Percentiles rank a stretch among this genome's conserved stretches.
Conservation (phyloP, 2,329 filamentous ascomycete genomes). For the Volutella citrinella region DNA sequence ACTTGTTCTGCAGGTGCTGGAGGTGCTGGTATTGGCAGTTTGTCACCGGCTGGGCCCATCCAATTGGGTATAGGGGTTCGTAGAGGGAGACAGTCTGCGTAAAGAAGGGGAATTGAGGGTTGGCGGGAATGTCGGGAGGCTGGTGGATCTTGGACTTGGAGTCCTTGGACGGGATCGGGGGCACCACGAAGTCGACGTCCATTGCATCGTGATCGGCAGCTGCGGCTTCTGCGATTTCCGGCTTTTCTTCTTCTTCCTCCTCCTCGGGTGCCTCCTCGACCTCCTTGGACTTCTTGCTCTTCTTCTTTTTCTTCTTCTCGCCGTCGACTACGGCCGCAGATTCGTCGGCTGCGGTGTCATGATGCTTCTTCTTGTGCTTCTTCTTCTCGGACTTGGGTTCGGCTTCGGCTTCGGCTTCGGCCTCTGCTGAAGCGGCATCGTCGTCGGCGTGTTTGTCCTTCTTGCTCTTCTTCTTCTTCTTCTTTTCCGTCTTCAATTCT, state of each 20-base stretch:
- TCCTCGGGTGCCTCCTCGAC: slow-evolving; percentile 15
- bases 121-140: slow-evolving; percentile 36
- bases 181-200: slow-evolving; percentile 35
- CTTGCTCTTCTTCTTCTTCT: slow-evolving; percentile 31
- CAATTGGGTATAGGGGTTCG: slow-evolving; percentile 68
- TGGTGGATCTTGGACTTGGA: slow-evolving; percentile 33
- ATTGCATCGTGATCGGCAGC: slow-evolving; percentile 32
- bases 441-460: slow-evolving; percentile 23
- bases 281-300: slow-evolving; percentile 23
- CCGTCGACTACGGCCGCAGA: slow-evolving; percentile 10
- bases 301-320: slow-evolving; percentile 31
- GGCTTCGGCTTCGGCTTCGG: slow-evolving; percentile 7
- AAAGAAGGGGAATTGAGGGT: slow-evolving; percentile 66
- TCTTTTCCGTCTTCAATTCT: slow-evolving; percentile 30
- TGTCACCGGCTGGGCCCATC: slow-evolving; percentile 67
- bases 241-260: slow-evolving; percentile 30
- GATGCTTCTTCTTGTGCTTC: slow-evolving; percentile 29
- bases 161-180: slow-evolving; percentile 23
- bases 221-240: slow-evolving; percentile 20
- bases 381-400: slow-evolving; percentile 22
- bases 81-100: slow-evolving; percentile 79
- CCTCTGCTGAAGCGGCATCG: slow-evolving; percentile 7
- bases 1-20: slow-evolving; percentile 71
- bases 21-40: slow-evolving; percentile 72
- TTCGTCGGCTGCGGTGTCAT: slow-evolving; percentile 13